phyloP scores from a whole-genome alignment of 2,329 filamentous ascomycete species.

The Exophiala sp. region DNA sequence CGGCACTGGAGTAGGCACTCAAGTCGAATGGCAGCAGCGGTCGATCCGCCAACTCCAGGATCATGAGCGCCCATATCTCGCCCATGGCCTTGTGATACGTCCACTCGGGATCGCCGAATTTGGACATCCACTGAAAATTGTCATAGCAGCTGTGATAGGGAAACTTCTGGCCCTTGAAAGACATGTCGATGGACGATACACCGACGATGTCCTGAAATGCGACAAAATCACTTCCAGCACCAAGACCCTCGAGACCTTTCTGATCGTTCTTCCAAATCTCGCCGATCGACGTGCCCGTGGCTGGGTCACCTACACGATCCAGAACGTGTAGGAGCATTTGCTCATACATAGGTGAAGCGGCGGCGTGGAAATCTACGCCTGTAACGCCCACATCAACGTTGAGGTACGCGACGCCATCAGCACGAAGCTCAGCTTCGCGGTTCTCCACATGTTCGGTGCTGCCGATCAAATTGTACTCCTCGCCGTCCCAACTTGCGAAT shows the following conservation, averaged over 20 bases:
- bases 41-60: slow-evolving; percentile 78
- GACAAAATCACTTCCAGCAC: slow-evolving; percentile 76
- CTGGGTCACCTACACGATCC: slow-evolving; percentile 69
- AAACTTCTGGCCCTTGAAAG: slow-evolving; percentile 65
- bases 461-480: slow-evolving; percentile 88
- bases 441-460: slow-evolving; percentile 94
- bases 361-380: slow-evolving; percentile 70
- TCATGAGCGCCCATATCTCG: slow-evolving; percentile 75
- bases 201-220: slow-evolving; percentile 90
- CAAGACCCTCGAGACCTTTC: slow-evolving; percentile 63
- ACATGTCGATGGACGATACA: slow-evolving; percentile 79
- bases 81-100: slow-evolving; percentile 74
- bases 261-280: slow-evolving; percentile 69
- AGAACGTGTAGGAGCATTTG: slow-evolving; percentile 70
- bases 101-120: slow-evolving; percentile 77
- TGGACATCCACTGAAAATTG: slow-evolving; percentile 79
- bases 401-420: slow-evolving; percentile 78
- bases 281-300: slow-evolving; percentile 57
- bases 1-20: slow-evolving; percentile 63
- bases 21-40: slow-evolving; percentile 81
- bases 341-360: slow-evolving; percentile 76
- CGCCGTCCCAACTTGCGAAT: slow-evolving; percentile 94
- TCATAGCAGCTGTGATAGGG: slow-evolving; percentile 86
- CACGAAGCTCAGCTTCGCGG: slow-evolving; percentile 67
- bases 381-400: slow-evolving; percentile 83